Percentiles rank a stretch among this genome's conserved stretches.
These are phyloP conservation scores for Botryotinia convoluta DNA, from an alignment of 2,329 filamentous ascomycete species.

Conservation along the genomic window DNA sequence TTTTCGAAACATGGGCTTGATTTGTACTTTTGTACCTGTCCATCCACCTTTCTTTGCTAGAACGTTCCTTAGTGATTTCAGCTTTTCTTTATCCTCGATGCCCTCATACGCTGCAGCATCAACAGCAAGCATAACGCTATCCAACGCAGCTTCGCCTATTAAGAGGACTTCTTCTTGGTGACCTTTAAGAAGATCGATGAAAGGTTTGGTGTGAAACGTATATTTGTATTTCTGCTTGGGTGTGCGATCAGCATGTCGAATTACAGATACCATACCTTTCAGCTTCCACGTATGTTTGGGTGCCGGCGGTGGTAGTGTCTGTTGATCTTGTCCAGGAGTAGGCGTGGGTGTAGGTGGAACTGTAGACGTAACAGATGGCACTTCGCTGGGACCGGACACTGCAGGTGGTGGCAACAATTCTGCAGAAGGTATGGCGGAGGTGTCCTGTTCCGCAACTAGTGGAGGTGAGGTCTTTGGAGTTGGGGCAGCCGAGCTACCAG, in stretches of 20 bases:
- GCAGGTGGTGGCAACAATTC: constrained; percentile 34
- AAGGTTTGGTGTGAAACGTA: constrained; percentile 94
- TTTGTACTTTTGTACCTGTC: constrained; percentile 96
- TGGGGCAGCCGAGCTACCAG: constrained; percentile 39
- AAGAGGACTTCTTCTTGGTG: constrained; percentile 95
- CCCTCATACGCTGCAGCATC: constrained; percentile 74
- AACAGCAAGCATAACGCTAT: constrained; percentile 86
- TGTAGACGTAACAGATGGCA: constrained; percentile 27
- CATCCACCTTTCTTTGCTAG: constrained; percentile 89
- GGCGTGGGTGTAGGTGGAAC: constrained; percentile 28
- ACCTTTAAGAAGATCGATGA: constrained; percentile 89
- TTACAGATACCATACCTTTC: constrained; percentile 95
- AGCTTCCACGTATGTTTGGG: constrained; percentile 96
- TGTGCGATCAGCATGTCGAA: constrained; percentile 93
- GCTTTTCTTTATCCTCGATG: constrained; percentile 80
- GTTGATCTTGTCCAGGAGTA: constrained; percentile 21
- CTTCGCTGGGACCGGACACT: constrained; percentile 23
- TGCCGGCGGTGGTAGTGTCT: constrained; percentile 50
- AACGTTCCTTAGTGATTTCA: constrained; percentile 81
- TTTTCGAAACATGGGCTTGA: constrained; percentile 98
- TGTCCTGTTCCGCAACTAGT: constrained; percentile 26
- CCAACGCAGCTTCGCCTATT: constrained; percentile 84
- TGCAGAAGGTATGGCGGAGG: constrained; percentile 30
- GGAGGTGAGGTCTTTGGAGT: constrained; percentile 37
- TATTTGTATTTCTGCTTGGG: constrained; percentile 99